phyloP scores from a whole-genome alignment of 2,329 filamentous ascomycete genomes.

The Botryosphaeria dothidea region DNA sequence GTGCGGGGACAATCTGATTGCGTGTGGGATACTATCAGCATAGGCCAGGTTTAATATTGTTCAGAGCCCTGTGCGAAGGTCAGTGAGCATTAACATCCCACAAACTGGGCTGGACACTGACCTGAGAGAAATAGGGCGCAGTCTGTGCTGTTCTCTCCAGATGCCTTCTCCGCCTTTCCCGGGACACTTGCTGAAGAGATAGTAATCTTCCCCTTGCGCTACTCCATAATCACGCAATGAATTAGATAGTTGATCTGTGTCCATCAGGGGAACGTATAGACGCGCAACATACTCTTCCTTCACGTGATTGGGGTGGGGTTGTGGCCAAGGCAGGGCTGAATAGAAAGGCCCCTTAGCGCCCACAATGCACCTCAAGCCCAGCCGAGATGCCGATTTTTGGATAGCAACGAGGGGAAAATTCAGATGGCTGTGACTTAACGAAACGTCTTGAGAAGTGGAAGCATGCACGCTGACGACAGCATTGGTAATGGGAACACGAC shows the following conservation, averaged over 20 bases:
- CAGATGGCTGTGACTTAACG: too few species aligned
- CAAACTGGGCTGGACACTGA: neutral
- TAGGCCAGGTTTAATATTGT: constrained; percentile 3
- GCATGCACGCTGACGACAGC: too few species aligned
- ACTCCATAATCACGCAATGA: constrained; percentile 1
- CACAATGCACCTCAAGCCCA: too few species aligned
- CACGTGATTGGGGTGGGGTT: neutral
- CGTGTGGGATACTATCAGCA: constrained; percentile 1
- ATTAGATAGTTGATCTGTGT: neutral
- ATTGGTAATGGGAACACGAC: too few species aligned
- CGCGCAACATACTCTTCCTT: neutral
- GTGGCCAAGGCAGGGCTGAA: too few species aligned
- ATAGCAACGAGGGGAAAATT: too few species aligned
- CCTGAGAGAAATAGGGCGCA: neutral
- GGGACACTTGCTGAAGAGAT: neutral
- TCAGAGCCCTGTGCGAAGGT: neutral
- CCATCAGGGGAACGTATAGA: neutral
- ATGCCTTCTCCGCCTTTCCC: neutral
- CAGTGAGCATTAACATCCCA: neutral
- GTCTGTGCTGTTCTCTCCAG: constrained; percentile 15
- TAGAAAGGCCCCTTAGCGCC: too few species aligned
- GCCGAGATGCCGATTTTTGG: too few species aligned
- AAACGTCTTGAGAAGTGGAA: too few species aligned
- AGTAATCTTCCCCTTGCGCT: neutral
- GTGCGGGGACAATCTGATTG: neutral